A percentile compares a stretch with the other conserved stretches of the same genome.
phyloP scores from a whole-genome alignment of 208 protist genomes.

The Trypanosomatidae sp. region DNA sequence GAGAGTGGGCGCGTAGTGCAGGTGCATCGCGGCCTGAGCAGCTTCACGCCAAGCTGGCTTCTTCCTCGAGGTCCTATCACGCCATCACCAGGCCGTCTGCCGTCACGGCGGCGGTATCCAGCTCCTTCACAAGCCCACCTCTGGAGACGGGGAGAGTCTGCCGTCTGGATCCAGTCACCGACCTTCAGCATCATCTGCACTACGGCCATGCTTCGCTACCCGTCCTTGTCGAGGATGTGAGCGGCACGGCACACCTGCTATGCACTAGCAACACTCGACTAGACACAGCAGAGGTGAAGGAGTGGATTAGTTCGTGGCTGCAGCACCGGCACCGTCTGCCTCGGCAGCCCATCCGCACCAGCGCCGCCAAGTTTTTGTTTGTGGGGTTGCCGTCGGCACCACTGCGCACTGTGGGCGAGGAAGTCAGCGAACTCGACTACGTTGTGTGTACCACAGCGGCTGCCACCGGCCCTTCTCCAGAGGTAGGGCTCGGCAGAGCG shows the following conservation, averaged over 20 bases:
- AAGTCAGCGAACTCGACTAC: background rate
- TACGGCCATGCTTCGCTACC: constrained; percentile 19
- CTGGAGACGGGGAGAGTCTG: background rate
- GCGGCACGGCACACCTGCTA: constrained; percentile 36
- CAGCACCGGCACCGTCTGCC: constrained; percentile 25
- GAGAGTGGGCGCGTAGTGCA: constrained; percentile 14
- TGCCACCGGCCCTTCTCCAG: background rate
- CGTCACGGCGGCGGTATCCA: background rate
- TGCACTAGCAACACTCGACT: constrained; percentile 17
- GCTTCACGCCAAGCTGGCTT: background rate
- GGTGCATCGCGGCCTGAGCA: constrained; percentile 2
- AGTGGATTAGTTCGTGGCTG: constrained; percentile 23
- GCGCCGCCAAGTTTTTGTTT: constrained; percentile 12
- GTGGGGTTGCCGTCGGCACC: background rate
- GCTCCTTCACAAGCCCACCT: background rate
- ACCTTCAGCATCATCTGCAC: constrained; percentile 15
- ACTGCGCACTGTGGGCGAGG: background rate
- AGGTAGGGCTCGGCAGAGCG: background rate
- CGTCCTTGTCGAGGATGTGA: constrained; percentile 42
- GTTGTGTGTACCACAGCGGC: background rate
- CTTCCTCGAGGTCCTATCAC: background rate
- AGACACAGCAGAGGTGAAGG: constrained; percentile 8
- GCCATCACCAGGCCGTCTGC: background rate
- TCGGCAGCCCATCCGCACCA: constrained; percentile 15
- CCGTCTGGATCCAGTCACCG: background rate